Percentiles rank a stretch among this genome's conserved stretches.
These are phyloP conservation scores for Hypomontagnella submonticulosa DNA, from an alignment of 495 filamentous ascomycete genomes.

Conservation along the genomic window DNA sequence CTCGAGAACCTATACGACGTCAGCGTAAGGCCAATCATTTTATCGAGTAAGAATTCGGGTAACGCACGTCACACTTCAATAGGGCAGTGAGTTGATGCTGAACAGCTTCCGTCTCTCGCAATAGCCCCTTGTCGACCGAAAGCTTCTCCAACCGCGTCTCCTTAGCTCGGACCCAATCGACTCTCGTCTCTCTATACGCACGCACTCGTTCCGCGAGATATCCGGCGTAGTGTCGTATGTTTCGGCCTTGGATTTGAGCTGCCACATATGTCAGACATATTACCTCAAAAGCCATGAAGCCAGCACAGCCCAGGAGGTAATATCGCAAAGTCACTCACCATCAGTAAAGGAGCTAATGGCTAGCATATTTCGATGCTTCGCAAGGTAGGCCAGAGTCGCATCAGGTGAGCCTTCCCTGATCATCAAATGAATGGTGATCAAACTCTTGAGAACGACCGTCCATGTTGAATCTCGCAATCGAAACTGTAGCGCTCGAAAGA, in stretches of 20 bases:
- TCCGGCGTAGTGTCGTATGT: conserved; percentile 89
- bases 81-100: conserved; percentile 88
- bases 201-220: conserved; percentile 86
- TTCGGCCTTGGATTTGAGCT: conserved; percentile 96
- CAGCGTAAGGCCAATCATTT: conserved; percentile 26
- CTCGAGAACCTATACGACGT: conserved; percentile 72
- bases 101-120: conserved; percentile 92
- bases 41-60: not conserved
- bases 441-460: conserved; percentile 94
- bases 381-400: conserved; percentile 85
- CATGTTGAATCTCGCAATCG: conserved; percentile 94
- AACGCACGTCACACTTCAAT: conserved; percentile 86
- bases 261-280: conserved; percentile 44
- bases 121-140: conserved; percentile 89
- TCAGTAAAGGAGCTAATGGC: conserved; percentile 93
- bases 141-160: conserved; percentile 85
- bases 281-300: conserved; percentile 21
- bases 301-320: not conserved
- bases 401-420: conserved; percentile 93
- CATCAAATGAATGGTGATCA: conserved; percentile 97
- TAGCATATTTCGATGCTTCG: conserved; percentile 83
- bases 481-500: conserved; percentile 90
- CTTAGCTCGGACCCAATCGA: conserved; percentile 88
- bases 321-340: conserved; percentile 66
- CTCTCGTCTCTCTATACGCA: conserved; percentile 82